Conservation (phyloP, 768 basidiomycete genomes). For the Rickenella mellea region DNA sequence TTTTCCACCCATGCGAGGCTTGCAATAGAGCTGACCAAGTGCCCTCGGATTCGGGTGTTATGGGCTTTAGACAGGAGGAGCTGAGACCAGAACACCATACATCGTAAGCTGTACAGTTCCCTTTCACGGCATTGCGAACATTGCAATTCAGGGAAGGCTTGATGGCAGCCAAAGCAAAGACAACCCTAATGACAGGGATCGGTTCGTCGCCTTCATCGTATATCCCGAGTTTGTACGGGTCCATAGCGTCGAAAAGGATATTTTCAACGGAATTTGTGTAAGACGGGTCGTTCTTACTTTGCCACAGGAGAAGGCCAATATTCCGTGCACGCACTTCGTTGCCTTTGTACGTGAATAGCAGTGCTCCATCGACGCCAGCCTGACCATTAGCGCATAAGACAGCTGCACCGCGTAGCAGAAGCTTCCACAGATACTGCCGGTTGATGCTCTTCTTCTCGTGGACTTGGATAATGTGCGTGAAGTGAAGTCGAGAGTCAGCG, state of each 20-base stretch:
- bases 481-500: constrained; percentile 13
- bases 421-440: constrained; percentile 11
- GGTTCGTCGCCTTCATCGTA: constrained; percentile 7
- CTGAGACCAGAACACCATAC: no score
- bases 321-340: constrained; percentile 6
- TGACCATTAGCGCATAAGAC: constrained; percentile 16
- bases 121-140: no score
- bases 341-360: constrained; percentile 15
- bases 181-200: constrained; percentile 13
- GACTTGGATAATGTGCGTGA: constrained; percentile 24
- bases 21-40: no score
- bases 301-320: constrained; percentile 16
- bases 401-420: constrained; percentile 18
- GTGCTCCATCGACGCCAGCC: constrained; percentile 15
- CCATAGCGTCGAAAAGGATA: constrained; percentile 16
- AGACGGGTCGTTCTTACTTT: constrained; percentile 15
- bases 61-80: no score
- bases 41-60: no score
- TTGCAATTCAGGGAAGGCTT: neutral
- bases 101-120: no score
- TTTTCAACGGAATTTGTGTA: constrained; percentile 7
- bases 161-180: constrained; percentile 15
- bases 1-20: no score
- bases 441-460: constrained; percentile 11
- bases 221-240: constrained; percentile 13